Conservation (phyloP, 176 grass and related monocot species). For the Poa pratensis region DNA sequence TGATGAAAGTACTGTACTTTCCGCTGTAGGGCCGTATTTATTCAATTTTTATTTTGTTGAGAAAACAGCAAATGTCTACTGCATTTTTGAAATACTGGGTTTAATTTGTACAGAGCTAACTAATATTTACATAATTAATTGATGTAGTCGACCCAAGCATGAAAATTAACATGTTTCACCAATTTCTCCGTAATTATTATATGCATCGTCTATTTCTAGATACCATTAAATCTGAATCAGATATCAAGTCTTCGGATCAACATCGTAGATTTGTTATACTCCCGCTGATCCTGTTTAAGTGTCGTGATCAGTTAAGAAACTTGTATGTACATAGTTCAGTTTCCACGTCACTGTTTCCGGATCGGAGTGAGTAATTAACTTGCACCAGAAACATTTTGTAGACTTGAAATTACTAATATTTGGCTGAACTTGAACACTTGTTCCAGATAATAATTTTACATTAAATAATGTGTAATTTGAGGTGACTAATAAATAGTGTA, state of each 20-base stretch:
- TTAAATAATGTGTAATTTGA: not conserved
- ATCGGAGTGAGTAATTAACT: too few relatives aligned
- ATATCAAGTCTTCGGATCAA: not conserved
- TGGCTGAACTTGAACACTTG: not conserved
- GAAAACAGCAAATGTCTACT: too few relatives aligned
- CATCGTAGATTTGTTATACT: not conserved
- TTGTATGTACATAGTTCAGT: too few relatives aligned
- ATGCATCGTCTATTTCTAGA: not conserved
- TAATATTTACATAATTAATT: too few relatives aligned
- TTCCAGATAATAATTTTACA: not conserved
- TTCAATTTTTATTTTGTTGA: too few relatives aligned
- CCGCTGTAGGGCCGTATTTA: not conserved
- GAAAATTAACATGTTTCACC: too few relatives aligned
- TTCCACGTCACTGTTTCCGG: too few relatives aligned
- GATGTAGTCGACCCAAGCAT: too few relatives aligned
- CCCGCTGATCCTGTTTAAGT: too few relatives aligned
- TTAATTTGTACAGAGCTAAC: too few relatives aligned
- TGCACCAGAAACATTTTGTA: not conserved
- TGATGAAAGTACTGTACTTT: constrained; percentile 28
- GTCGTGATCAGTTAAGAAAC: too few relatives aligned
- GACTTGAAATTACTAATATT: not conserved
- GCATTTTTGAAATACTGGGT: too few relatives aligned
- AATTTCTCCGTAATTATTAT: not conserved
- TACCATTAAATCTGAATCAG: not conserved
- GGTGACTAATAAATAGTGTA: not conserved